Evolutionary conservation across 148 eudicot genomes (phyloP).

Genomic region (Linanthus parryae): DNA sequence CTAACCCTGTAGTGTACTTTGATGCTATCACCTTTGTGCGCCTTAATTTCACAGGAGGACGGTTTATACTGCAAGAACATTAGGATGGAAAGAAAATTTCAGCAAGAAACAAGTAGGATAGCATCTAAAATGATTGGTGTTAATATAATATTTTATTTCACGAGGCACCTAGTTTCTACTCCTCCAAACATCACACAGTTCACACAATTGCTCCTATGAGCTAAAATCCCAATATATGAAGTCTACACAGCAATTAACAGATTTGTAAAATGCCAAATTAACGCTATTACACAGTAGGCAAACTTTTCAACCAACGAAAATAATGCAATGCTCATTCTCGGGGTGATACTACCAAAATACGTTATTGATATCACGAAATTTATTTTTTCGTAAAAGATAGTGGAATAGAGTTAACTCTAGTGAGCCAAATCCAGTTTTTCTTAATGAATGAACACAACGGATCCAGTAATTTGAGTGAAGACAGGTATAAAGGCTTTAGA

Average conservation of each 20-base stretch:
- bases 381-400: too few relatives aligned
- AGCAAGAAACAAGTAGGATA: not conserved
- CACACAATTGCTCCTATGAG: not conserved
- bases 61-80: slow-evolving; percentile 67
- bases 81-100: not conserved
- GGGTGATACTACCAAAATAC: too few relatives aligned
- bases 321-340: too few relatives aligned
- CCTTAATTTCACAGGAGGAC: slow-evolving; percentile 69
- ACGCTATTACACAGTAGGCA: too few relatives aligned
- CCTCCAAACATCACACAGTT: not conserved
- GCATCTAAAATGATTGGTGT: not conserved
- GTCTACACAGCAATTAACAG: not conserved
- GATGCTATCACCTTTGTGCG: slow-evolving; percentile 89
- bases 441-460: too few relatives aligned
- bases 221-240: not conserved
- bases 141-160: not conserved
- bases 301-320: too few relatives aligned
- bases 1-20: slow-evolving; percentile 96
- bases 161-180: not conserved
- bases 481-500: too few relatives aligned
- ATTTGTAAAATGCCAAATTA: too few relatives aligned
- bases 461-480: too few relatives aligned
- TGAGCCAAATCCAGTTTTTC: too few relatives aligned
- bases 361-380: too few relatives aligned
- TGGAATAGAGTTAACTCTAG: too few relatives aligned